phyloP scores from a whole-genome alignment of 306 rosid genomes.

The Dalbergia oliveri region DNA sequence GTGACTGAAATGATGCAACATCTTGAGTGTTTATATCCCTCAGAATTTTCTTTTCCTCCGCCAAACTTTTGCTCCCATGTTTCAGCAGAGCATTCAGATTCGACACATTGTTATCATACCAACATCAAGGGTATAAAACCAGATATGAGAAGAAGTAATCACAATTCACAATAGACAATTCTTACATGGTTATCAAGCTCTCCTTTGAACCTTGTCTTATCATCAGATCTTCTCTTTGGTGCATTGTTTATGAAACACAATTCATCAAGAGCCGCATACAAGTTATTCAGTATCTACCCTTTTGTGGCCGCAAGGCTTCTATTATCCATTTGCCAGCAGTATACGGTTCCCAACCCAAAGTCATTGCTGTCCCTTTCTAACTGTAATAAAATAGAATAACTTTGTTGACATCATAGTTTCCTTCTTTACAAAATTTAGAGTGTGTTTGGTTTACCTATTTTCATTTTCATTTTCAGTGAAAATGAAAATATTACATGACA shows the following conservation, averaged over 20 bases:
- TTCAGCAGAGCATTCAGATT: conserved; percentile 32
- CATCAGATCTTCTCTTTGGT: neutral
- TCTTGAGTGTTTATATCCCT: conserved; percentile 26
- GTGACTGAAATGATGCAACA: conserved; percentile 22
- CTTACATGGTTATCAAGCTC: conserved; percentile 36
- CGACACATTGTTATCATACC: neutral
- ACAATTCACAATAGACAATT: no score
- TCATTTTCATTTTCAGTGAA: no score
- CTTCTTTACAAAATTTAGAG: neutral
- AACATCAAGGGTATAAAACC: neutral
- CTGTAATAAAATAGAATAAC: conserved; percentile 14
- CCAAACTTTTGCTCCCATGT: conserved; percentile 36
- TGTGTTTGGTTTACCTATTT: no score
- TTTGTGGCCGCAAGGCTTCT: neutral
- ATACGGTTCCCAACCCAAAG: neutral
- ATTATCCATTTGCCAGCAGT: neutral
- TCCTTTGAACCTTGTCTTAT: neutral
- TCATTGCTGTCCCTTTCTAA: neutral
- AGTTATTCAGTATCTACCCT: conserved; percentile 16
- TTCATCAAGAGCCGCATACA: conserved; percentile 39
- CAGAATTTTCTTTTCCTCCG: conserved; percentile 29
- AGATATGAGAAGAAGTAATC: neutral
- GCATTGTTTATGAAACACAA: conserved; percentile 26
- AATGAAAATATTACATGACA: no score
- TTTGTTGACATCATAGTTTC: neutral